These are phyloP conservation scores for Boletus rex-veris DNA, from an alignment of 768 basidiomycete genomes.

Conservation along the genomic window DNA sequence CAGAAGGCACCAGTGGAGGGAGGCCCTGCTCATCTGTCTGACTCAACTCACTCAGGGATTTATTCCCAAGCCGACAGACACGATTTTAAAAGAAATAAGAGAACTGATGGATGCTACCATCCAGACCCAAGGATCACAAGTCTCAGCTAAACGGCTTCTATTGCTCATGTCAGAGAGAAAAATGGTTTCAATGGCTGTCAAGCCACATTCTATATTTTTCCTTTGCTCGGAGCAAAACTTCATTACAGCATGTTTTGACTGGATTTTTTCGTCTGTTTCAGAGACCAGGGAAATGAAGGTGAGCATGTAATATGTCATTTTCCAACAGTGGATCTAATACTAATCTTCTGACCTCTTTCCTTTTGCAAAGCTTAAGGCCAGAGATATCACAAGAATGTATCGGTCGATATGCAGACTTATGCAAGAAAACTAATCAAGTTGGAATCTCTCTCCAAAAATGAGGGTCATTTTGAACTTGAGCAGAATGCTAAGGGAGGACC, in stretches of 20 bases:
- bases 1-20: too few species aligned
- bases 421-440: not conserved
- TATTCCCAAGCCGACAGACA: too few species aligned
- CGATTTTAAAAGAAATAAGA: too few species aligned
- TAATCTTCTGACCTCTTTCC: not conserved
- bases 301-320: not conserved
- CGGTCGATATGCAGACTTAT: not conserved
- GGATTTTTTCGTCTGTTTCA: not conserved
- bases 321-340: not conserved
- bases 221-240: slow-evolving; percentile 5
- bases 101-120: too few species aligned
- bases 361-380: not conserved
- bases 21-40: too few species aligned
- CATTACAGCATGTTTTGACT: not conserved
- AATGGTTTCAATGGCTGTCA: not conserved
- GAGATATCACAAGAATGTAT: not conserved
- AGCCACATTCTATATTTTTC: slow-evolving; percentile 6
- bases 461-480: not conserved
- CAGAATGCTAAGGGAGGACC: not conserved
- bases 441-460: not conserved
- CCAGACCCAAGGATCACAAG: too few species aligned
- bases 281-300: not conserved
- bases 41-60: too few species aligned
- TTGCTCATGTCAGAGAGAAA: not conserved
- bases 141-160: not conserved